Evolutionary conservation across 306 rosid species (phyloP).

Genomic region (Lotus japonicus): DNA sequence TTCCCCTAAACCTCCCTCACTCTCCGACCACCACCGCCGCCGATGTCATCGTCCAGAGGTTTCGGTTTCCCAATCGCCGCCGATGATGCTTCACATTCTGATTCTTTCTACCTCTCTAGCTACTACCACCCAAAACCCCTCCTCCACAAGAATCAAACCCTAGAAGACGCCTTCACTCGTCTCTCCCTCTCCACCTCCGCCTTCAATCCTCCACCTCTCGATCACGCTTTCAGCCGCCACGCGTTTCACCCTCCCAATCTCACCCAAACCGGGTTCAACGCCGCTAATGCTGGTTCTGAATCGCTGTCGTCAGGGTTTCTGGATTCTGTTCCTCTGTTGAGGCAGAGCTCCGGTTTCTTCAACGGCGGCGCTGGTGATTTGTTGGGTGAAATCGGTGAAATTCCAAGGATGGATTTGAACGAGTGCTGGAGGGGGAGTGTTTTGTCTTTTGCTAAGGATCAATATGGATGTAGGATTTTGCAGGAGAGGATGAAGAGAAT

Average conservation of each 20-base stretch:
- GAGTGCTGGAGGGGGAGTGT: not conserved
- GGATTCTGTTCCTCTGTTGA: not conserved
- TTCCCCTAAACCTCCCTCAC: not conserved
- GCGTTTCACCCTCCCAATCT: not conserved
- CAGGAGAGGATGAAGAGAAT: slow-evolving; percentile 24
- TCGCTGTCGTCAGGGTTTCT: not conserved
- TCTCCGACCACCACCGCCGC: not conserved
- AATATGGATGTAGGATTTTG: slow-evolving; percentile 30
- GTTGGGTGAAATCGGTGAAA: not conserved
- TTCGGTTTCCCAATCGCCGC: not conserved
- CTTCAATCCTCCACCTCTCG: not conserved
- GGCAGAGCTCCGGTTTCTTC: not conserved
- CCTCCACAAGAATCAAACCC: not conserved
- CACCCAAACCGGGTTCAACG: not conserved
- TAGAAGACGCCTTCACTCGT: slow-evolving; percentile 33
- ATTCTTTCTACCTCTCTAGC: not conserved
- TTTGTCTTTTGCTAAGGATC: slow-evolving; percentile 34
- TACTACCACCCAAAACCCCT: not conserved
- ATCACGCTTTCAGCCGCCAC: too few relatives aligned
- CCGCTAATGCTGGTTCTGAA: too few relatives aligned
- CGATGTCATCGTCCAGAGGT: not conserved
- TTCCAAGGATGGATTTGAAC: too few relatives aligned
- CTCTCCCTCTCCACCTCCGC: slow-evolving; percentile 16
- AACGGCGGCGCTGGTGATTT: not conserved
- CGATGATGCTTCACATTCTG: not conserved